Percentiles rank a stretch among this genome's conserved stretches.
Conservation (phyloP, 2,329 filamentous ascomycete species). For the Dactylellina sp. region DNA sequence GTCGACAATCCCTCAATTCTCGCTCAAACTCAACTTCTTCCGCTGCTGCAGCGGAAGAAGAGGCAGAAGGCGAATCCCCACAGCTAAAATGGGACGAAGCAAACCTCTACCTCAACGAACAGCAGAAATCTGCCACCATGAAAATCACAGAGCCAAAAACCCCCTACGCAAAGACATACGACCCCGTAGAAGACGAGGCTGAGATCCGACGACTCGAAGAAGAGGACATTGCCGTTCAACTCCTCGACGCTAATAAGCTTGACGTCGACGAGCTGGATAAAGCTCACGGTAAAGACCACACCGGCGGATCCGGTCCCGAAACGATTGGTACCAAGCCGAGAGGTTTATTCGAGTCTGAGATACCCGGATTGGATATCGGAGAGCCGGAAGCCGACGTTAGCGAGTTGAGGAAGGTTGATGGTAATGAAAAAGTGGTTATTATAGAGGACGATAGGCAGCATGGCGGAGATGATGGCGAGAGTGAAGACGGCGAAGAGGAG, state of each 20-base stretch:
- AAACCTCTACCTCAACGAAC: slow-evolving; percentile 95
- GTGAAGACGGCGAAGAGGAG: slow-evolving; percentile 79
- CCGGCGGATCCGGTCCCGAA: slow-evolving; percentile 39
- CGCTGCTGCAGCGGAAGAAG: slow-evolving; percentile 66
- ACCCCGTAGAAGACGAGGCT: slow-evolving; percentile 86
- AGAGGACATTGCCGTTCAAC: slow-evolving; percentile 66
- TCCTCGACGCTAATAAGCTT: slow-evolving; percentile 52
- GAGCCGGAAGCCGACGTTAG: slow-evolving; percentile 82
- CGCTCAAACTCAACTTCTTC: slow-evolving; percentile 64
- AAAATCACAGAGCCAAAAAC: slow-evolving; percentile 99
- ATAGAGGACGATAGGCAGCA: slow-evolving; percentile 61
- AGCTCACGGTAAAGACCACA: slow-evolving; percentile 54
- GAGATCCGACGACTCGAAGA: slow-evolving; percentile 75
- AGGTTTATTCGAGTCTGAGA: slow-evolving; percentile 73
- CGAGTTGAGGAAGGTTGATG: slow-evolving; percentile 42
- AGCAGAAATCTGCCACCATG: slow-evolving; percentile 95
- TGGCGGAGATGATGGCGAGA: slow-evolving; percentile 75
- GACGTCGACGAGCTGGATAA: slow-evolving; percentile 54
- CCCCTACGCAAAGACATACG: slow-evolving; percentile 91
- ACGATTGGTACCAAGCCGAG: slow-evolving; percentile 40
- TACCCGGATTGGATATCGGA: slow-evolving; percentile 89
- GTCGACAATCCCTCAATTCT: slow-evolving; percentile 74
- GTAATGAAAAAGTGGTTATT: slow-evolving; percentile 29
- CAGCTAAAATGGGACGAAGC: slow-evolving; percentile 98
- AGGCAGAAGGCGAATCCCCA: slow-evolving; percentile 70